A percentile compares a stretch with the other conserved stretches of the same genome.
These are phyloP conservation scores for Trichosporon sp. DNA, from an alignment of 1,284 basidiomycete genomes.

Conservation along the genomic window DNA sequence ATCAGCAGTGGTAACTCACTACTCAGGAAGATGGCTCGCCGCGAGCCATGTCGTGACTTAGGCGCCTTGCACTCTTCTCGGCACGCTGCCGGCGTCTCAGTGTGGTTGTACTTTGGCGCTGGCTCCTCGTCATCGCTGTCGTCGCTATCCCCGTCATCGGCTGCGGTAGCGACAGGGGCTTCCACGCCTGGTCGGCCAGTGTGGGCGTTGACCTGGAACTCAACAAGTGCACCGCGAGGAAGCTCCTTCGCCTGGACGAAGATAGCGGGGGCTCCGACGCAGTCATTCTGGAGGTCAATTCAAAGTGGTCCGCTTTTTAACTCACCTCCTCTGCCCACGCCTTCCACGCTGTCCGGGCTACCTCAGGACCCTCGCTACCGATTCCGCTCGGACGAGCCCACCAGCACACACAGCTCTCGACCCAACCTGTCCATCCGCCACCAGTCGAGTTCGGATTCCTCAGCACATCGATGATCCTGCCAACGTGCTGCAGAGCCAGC, in stretches of 20 bases:
- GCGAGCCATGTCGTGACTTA: background rate
- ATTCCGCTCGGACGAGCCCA: constrained; percentile 43
- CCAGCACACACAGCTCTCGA: constrained; percentile 66
- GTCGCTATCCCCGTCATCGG: constrained; percentile 17
- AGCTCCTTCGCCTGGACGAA: constrained; percentile 66
- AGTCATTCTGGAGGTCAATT: constrained; percentile 31
- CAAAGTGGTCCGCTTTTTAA: background rate
- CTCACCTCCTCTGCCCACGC: constrained; percentile 30
- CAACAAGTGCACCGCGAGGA: constrained; percentile 64
- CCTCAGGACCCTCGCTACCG: constrained; percentile 45
- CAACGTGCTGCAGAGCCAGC: constrained; percentile 74
- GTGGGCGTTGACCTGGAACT: constrained; percentile 52
- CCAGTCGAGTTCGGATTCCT: constrained; percentile 54
- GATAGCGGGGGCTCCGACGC: constrained; percentile 54
- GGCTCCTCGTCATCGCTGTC: constrained; percentile 25
- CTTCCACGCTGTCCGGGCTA: constrained; percentile 53
- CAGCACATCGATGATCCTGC: constrained; percentile 62
- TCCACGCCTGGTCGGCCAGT: constrained; percentile 34
- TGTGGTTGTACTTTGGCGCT: background rate
- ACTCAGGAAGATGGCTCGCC: background rate
- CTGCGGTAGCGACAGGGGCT: background rate
- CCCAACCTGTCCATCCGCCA: constrained; percentile 60
- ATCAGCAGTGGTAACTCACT: background rate
- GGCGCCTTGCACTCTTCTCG: background rate
- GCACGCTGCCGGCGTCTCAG: background rate